Evolutionary conservation across 2,329 filamentous ascomycete species (phyloP), one percentile per base, ranked within the genome.

Genomic region (Verticillium nubilum): DNA sequence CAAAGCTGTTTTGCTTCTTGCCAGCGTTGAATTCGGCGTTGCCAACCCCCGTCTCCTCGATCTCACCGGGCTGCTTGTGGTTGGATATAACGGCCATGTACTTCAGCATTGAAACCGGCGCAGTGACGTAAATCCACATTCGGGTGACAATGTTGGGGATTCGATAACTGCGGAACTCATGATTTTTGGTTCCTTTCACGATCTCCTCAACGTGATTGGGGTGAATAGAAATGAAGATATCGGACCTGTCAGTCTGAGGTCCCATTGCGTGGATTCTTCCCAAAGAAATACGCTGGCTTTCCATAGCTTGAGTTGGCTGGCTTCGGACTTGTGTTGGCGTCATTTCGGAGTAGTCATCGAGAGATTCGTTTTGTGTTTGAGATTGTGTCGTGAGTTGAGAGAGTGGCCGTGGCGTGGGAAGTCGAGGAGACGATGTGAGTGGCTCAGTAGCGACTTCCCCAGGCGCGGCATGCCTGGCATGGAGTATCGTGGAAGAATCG

Each of bases 81-180:
- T 73, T 68, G 0, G 80, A 76, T 17, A 87, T 76, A 12, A 76
- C 76, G 15, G 83, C 85, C 78, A 88, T 85, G 66, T 87, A 87
- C 57, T 75, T 79, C 9, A 89, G 69, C 59, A 80, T 71, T n/a
- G 71, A 75, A 10, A 70, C 67, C 1, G 76, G 81, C 31, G 67
- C 72, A 17, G 75, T 83, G 17, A 78, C 76, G 63, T 86, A 86
- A 17, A 89, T 74, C 86, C 86, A 89, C 65, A 87, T 77, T n/a
- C 86, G 83, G 19, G 71, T 74, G 5, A 87, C 82, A 17, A 78
- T 75, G 3, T 73, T 67, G 1, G 84, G 83, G 25, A 89, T 78
- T 55, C 76, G 79, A 72, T 83, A 87, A 17, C 74, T 71, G 52
- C 85, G 77, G 60, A 83, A 81, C 57, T 88, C 77, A 66, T 86